Evolutionary conservation across 345 rosid genomes (phyloP).

Genomic region (Citrus reticulata): DNA sequence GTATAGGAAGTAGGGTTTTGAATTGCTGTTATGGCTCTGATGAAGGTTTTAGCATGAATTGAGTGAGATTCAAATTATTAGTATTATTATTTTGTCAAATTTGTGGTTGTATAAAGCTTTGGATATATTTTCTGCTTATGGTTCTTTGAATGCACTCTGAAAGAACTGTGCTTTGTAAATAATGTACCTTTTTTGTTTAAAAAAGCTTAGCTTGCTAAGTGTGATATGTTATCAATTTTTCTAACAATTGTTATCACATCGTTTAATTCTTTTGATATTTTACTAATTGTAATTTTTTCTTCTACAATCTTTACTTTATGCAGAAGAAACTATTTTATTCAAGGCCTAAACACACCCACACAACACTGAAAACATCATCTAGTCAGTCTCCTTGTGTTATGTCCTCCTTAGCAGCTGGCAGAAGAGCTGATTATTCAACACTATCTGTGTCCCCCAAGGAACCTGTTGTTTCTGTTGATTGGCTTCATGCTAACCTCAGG

Average conservation of each 20-base stretch:
- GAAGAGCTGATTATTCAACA: slow-evolving; percentile 39
- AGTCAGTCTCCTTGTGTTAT: slow-evolving; percentile 36
- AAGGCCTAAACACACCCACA: slow-evolving; percentile 19
- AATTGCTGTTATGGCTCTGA: not conserved
- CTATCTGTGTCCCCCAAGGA: slow-evolving; percentile 50
- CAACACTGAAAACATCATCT: slow-evolving; percentile 29
- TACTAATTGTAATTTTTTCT: not conserved
- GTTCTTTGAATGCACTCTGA: not conserved
- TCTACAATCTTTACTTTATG: slow-evolving; percentile 15
- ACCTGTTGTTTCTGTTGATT: slow-evolving; percentile 90
- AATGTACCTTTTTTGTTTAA: not conserved
- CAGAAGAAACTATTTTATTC: slow-evolving; percentile 43
- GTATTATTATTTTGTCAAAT: not conserved
- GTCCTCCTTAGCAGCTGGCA: slow-evolving; percentile 43
- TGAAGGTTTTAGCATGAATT: not conserved
- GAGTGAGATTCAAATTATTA: not conserved
- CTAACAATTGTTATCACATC: not conserved
- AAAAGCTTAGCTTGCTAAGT: not conserved
- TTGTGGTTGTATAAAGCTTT: not conserved
- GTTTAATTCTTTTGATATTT: not conserved
- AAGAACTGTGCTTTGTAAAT: not conserved
- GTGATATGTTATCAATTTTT: not conserved
- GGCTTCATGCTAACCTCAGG: slow-evolving; percentile 82
- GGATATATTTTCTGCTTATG: not conserved
- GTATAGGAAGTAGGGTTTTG: not conserved